Evolutionary conservation across 495 filamentous ascomycete species (phyloP), one percentile per base, ranked within the genome.

Genomic region (Podospora appendiculata): DNA sequence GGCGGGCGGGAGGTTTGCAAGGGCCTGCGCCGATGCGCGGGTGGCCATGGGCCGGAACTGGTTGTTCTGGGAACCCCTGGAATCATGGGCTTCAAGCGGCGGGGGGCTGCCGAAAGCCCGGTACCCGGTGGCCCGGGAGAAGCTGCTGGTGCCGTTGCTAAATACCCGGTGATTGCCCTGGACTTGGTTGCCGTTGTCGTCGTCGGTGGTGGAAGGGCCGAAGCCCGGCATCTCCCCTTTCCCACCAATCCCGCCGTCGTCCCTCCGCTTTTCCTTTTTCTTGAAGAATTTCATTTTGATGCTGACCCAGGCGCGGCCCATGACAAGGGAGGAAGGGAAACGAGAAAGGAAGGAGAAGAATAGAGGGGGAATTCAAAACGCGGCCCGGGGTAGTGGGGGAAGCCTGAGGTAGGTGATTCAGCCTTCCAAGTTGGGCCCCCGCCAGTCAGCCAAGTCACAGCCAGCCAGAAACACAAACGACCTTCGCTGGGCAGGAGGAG

Each of bases 1-100:
- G 2, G 75, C 62, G 9, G 68, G 58, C 8, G 89, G 85, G 1
- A 95, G 75, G 50, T 70, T 59, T 11, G 70, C 65, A 13, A 69
- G 56, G 9, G 55, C 12, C 1, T 17, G 48, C 53, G 63, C 67
- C 47, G 75, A 63, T 48, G 58, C 42, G 56, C 57, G 55, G 8
- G 64, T 62, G 1, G 56, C 48, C 57, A 50, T 52, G 42, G 53
- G 32, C 9, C 49, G 52, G 52, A 55, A 57, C 41, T 39, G 41
- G 41, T 11, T 19, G 32, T 18, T 36, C 44, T 54, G 41, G 48
- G 49, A 9, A 8, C 12, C 7, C 39, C 12, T 3, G 48, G 17
- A 40, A 8, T 14, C 11, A 45, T 32, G 36, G 32, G 25, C 47
- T 14, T 14, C 46, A 48, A 5, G 25, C 36, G 47, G 54, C 19